Evolutionary conservation across 1,139 yeast species (phyloP).

Genomic region (Candida tropicalis): DNA sequence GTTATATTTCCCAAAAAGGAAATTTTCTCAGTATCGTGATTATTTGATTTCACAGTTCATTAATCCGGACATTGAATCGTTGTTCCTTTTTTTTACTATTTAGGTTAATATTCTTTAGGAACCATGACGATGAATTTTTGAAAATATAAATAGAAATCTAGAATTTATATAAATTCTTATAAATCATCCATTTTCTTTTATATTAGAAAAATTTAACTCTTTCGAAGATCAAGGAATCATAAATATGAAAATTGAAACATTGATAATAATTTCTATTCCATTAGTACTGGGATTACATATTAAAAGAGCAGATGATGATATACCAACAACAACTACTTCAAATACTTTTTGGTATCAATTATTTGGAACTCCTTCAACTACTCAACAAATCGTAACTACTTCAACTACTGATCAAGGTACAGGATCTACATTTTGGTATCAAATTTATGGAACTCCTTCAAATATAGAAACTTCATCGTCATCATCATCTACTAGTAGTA

Average conservation of each 20-base stretch:
- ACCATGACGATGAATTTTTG: too few species aligned
- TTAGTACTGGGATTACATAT: constrained; percentile 5
- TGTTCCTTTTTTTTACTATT: background rate
- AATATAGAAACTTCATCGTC: background rate
- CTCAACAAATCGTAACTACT: background rate
- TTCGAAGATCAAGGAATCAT: background rate
- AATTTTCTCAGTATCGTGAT: background rate
- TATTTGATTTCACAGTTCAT: too few species aligned
- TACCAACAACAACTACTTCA: background rate
- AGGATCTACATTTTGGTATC: background rate
- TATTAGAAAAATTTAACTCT: background rate
- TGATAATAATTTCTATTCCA: constrained; percentile 2
- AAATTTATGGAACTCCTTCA: constrained; percentile 4
- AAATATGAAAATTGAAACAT: constrained; percentile 1
- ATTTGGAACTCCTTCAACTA: constrained; percentile 4
- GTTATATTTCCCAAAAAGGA: constrained; percentile 1
- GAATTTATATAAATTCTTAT: too few species aligned
- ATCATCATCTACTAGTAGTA: background rate
- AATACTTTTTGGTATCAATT: constrained; percentile 6
- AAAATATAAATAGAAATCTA: background rate
- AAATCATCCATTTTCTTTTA: too few species aligned
- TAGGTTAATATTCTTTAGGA: background rate
- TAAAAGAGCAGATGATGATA: background rate
- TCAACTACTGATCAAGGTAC: background rate
- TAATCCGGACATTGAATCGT: too few species aligned